Evolutionary conservation across 2,329 filamentous ascomycete genomes (phyloP).

Genomic region (Pleoardoris graminearum): DNA sequence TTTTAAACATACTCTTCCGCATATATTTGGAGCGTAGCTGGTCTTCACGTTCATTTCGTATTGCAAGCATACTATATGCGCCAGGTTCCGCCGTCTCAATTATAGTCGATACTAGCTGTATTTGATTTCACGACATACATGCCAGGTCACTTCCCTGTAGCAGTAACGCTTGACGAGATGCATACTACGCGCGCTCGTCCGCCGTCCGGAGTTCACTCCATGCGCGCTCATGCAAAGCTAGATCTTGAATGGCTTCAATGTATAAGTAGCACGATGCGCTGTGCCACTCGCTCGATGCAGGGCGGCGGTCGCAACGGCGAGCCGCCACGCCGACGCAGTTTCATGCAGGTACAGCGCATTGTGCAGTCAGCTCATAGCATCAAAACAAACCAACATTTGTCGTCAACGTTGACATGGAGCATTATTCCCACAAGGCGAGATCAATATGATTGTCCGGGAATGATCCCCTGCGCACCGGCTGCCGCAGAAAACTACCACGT

Average conservation of each 20-base stretch:
- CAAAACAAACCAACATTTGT: too few species aligned
- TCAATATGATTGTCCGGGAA: not conserved
- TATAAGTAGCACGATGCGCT: constrained; percentile 2
- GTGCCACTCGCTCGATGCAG: constrained; percentile 6
- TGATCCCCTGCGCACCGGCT: not conserved
- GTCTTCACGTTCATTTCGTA: not conserved
- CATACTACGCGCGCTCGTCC: not conserved
- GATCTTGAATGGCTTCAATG: constrained; percentile 7
- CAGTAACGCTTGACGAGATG: too few species aligned
- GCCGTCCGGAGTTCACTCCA: not conserved
- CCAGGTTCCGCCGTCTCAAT: not conserved
- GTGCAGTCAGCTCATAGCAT: not conserved
- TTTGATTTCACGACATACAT: too few species aligned
- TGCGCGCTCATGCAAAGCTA: constrained; percentile 3
- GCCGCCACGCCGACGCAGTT: constrained; percentile 10
- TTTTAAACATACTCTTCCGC: not conserved
- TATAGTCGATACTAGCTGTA: too few species aligned
- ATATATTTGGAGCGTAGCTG: not conserved
- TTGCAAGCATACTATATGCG: not conserved
- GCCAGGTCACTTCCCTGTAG: too few species aligned
- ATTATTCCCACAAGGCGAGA: not conserved
- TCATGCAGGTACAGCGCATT: constrained; percentile 16
- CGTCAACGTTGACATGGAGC: not conserved
- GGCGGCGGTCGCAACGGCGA: not conserved
- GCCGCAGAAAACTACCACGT: not conserved